phyloP scores from a whole-genome alignment of 1,139 yeast genomes.

The Yamadazyma sp. region DNA sequence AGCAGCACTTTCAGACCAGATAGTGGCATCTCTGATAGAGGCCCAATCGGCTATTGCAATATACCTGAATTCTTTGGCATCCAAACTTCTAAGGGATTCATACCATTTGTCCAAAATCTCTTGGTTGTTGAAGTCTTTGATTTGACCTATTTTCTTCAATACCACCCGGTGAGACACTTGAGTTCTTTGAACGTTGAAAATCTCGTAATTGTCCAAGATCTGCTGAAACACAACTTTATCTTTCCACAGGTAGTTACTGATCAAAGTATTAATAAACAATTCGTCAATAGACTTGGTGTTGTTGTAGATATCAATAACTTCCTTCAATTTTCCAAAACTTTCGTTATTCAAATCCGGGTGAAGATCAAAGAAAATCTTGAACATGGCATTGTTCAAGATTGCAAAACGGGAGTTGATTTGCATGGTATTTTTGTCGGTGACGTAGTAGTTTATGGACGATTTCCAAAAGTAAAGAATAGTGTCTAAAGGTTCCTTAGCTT shows the following conservation, averaged over 20 bases:
- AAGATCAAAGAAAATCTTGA: constrained; percentile 63
- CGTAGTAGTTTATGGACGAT: constrained; percentile 58
- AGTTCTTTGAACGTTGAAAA: constrained; percentile 59
- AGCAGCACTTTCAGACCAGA: constrained; percentile 40
- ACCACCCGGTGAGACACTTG: constrained; percentile 75
- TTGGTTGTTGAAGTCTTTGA: constrained; percentile 49
- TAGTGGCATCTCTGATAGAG: constrained; percentile 76
- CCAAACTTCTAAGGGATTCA: constrained; percentile 54
- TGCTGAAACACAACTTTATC: constrained; percentile 65
- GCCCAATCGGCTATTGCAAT: constrained; percentile 89
- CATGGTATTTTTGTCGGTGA: constrained; percentile 28
- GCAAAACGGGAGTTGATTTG: constrained; percentile 57
- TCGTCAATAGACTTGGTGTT: constrained; percentile 63
- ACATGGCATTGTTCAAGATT: constrained; percentile 68
- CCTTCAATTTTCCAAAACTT: constrained; percentile 58
- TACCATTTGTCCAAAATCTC: constrained; percentile 65
- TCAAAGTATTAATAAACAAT: constrained; percentile 74
- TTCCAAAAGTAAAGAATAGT: constrained; percentile 65
- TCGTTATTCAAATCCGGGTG: constrained; percentile 55
- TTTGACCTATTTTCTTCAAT: constrained; percentile 70
- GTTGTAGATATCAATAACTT: constrained; percentile 57
- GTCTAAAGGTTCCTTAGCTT: constrained; percentile 55
- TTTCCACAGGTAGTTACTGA: constrained; percentile 71
- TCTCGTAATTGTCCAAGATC: constrained; percentile 59
- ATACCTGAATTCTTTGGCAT: constrained; percentile 52